Evolutionary conservation across 352 stramenopile species (phyloP), one percentile per base, ranked within the genome.

Genomic region (Thraustotheca clavata): DNA sequence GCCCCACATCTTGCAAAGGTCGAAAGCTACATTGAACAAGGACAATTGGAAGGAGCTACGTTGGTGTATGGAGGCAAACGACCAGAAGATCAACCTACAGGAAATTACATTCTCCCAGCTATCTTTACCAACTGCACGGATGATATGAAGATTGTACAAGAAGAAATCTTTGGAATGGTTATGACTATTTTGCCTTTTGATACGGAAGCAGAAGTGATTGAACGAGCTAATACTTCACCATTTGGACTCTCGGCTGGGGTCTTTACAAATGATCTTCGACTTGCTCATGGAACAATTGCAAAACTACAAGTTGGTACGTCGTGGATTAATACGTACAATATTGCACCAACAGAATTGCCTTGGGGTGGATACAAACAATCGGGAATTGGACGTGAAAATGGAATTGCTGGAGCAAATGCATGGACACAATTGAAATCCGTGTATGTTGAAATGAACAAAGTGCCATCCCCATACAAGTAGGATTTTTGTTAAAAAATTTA

Each of bases 341-440:
- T 95, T 9, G 73, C 81, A n/a, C 86, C 86, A 4, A 78, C 87
- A 29, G 76, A 91, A 61, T 82, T 89, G 1, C 87, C 91, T 8
- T 98, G 89, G 87, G 90, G 90, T 29, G 92, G 92, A 9, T 87
- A 79, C 68, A 98, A 97, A 76, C 72, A 88, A 41, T 96, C 85
- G 16, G 94, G 94, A 0, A 68, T 98, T 6, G 94, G 94, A 12
- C 83, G 89, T 41, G 93, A 98, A 70, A 97, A 98, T 67, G 91
- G 94, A 6, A 67, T 88, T 14, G 80, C 82, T 1, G 84, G 83
- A 18, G 71, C 94, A 39, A 70, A 93, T 12, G 88, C 91, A 32
- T 97, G 91, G 83, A 97, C 89, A 49, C 87, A 97, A 71, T 68
- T 93, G 43, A 96, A 95, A 69, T 95, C 80, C 14, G 77, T 97